Evolutionary conservation across 768 basidiomycete genomes (phyloP).

Genomic region (Rhizopogon vinicolor): DNA sequence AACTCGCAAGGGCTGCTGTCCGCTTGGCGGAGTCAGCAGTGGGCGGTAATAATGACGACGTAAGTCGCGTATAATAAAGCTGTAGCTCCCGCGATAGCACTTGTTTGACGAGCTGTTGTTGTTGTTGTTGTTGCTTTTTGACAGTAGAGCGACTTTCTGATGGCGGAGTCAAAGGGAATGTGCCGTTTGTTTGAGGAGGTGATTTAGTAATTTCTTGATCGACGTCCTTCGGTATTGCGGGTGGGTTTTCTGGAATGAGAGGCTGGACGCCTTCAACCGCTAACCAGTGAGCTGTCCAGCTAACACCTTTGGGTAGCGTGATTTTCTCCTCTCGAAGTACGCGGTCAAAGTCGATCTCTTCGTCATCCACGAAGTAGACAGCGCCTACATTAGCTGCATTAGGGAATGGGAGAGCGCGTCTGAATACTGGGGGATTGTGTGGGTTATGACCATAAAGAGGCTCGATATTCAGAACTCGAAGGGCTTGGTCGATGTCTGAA

Average conservation of each 20-base stretch:
- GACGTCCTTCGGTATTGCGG: conserved; percentile 62
- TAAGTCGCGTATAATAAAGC: conserved; percentile 90
- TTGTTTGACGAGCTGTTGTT: conserved; percentile 82
- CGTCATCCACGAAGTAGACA: conserved; percentile 93
- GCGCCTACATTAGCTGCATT: conserved; percentile 49
- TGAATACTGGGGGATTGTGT: conserved; percentile 28
- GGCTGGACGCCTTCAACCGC: conserved; percentile 98
- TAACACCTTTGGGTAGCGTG: conserved; percentile 71
- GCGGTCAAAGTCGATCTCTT: conserved; percentile 95
- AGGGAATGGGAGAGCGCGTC: conserved; percentile 44
- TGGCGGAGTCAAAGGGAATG: conserved; percentile 24
- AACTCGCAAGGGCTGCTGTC: conserved; percentile 83
- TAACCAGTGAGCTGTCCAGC: conserved; percentile 95
- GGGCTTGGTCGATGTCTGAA: conserved; percentile 87
- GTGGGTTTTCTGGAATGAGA: conserved; percentile 92
- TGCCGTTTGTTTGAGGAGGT: conserved; percentile 20
- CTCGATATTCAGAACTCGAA: conserved; percentile 94
- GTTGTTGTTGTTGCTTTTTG: conserved; percentile 46
- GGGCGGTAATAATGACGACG: conserved; percentile 75
- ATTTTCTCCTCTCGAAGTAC: conserved; percentile 86
- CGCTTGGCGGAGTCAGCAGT: conserved; percentile 63
- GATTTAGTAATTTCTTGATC: conserved; percentile 29
- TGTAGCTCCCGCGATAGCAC: conserved; percentile 92
- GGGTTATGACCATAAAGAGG: conserved; percentile 71
- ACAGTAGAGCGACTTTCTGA: conserved; percentile 20